These are phyloP conservation scores for Vitis rotundifolia DNA, from an alignment of 164 flowering plant species.

Conservation along the genomic window DNA sequence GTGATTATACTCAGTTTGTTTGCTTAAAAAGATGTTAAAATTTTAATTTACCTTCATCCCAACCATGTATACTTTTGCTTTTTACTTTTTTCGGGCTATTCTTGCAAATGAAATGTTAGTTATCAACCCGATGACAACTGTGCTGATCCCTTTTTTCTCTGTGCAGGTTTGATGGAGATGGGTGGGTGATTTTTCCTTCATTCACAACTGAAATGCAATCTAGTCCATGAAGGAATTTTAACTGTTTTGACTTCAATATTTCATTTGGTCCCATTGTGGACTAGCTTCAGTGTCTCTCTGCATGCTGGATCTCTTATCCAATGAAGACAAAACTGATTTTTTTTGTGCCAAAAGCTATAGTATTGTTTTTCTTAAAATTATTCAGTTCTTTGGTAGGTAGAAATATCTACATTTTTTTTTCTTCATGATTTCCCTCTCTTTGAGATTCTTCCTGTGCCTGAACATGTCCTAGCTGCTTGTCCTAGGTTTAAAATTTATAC, in stretches of 20 bases:
- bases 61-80: too few relatives aligned
- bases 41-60: too few relatives aligned
- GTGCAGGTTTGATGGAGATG: constrained; percentile 99
- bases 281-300: constrained; percentile 6
- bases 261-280: neutral
- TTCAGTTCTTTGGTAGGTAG: neutral
- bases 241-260: neutral
- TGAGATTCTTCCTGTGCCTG: neutral
- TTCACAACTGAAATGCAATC: neutral
- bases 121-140: neutral
- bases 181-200: constrained; percentile 51
- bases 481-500: neutral
- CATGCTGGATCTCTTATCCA: neutral
- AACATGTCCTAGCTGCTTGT: neutral
- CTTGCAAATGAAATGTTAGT: neutral
- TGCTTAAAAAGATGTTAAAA: too few relatives aligned
- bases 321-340: neutral
- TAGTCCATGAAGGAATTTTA: neutral
- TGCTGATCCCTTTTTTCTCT: constrained; percentile 18
- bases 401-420: too few relatives aligned
- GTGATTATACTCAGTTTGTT: too few relatives aligned
- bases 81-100: neutral
- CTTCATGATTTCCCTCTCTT: neutral
- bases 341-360: neutral
- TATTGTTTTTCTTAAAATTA: neutral